Evolutionary conservation across 2,329 filamentous ascomycete genomes (phyloP), one percentile per base, ranked within the genome.

Genomic region (Phialocephala subalpina): DNA sequence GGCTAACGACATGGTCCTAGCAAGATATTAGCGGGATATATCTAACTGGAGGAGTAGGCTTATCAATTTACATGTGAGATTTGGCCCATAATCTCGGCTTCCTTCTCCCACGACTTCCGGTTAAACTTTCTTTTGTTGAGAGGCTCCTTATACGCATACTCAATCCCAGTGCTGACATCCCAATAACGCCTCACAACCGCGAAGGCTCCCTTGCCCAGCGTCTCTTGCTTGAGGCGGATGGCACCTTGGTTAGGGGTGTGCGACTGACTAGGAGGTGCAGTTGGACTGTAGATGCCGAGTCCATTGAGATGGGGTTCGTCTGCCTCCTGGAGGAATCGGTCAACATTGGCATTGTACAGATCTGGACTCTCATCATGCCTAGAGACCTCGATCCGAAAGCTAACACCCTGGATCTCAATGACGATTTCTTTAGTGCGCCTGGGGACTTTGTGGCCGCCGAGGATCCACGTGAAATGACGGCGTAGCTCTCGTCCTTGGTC

Each of bases 121-220:
- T 52, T 7, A 11, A 27, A 55, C 36, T 42, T 36, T 52, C 18
- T 68, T 38, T 38, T 58, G 14, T 58, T 38, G n/a, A 58, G 47
- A 52, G 73, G 72, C 64, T 66, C 22, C 59, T 76, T 76, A 3
- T 70, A n/a, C 25, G 67, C 75, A 67, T 53, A 62, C 36, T 57
- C 40, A 52, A 57, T 16, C 22, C 68, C 60, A 45, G 64, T 70
- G 61, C 68, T 68, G 38, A 70, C 58, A 62, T 70, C 53, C 66
- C 64, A 70, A 22, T 40, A 7, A 62, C 61, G 63, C 16, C 22
- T 55, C 16, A 69, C 61, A 60, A 63, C 36, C 53, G 63, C 59
- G 61, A 67, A 70, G 14, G 9, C 11, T 3, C 47, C 47, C 3
- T 9, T 62, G 22, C 68, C 66, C 8, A 67, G 58, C 62, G 7